Conservation (phyloP, 805 yeast genomes). For the Teunomyces tritomae region DNA sequence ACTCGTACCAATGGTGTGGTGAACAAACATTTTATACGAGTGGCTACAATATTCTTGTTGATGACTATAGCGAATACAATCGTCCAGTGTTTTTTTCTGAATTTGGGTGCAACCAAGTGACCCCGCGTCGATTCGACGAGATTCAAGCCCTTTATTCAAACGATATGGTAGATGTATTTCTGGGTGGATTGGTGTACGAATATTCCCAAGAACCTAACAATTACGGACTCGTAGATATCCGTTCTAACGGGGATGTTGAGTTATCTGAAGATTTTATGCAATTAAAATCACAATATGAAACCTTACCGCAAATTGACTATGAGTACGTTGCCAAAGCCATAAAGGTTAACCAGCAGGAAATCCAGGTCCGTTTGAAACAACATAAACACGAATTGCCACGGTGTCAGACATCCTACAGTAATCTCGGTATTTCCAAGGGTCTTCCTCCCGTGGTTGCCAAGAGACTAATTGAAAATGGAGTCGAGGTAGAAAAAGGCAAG, state of each 20-base stretch:
- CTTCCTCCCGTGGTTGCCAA: slow-evolving; percentile 45
- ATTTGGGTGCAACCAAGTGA: slow-evolving; percentile 82
- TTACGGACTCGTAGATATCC: slow-evolving; percentile 67
- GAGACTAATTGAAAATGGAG: slow-evolving; percentile 49
- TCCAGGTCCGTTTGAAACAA: slow-evolving; percentile 17
- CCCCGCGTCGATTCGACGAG: slow-evolving; percentile 79
- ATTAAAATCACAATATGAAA: slow-evolving; percentile 43
- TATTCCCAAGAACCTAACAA: slow-evolving; percentile 75
- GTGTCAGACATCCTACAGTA: slow-evolving; percentile 33
- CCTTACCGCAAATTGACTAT: slow-evolving; percentile 28
- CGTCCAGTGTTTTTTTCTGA: slow-evolving; percentile 88
- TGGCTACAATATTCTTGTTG: slow-evolving; percentile 63
- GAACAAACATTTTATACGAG: slow-evolving; percentile 76
- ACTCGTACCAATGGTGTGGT: slow-evolving; percentile 87
- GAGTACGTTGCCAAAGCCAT: slow-evolving; percentile 21
- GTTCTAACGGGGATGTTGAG: slow-evolving; percentile 40
- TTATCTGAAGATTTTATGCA: slow-evolving; percentile 43
- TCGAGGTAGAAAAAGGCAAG: slow-evolving; percentile 45
- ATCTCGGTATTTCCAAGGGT: slow-evolving; percentile 39
- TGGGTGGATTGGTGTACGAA: slow-evolving; percentile 86
- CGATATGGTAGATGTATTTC: slow-evolving; percentile 71
- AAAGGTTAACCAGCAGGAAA: slow-evolving; percentile 21
- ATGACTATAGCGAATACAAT: slow-evolving; percentile 64
- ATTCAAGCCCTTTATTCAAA: slow-evolving; percentile 64
- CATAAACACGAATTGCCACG: slow-evolving; percentile 19